A percentile compares a stretch with the other conserved stretches of the same genome.
Conservation (phyloP, 106 monocot genomes). For the Allium fistulosum region DNA sequence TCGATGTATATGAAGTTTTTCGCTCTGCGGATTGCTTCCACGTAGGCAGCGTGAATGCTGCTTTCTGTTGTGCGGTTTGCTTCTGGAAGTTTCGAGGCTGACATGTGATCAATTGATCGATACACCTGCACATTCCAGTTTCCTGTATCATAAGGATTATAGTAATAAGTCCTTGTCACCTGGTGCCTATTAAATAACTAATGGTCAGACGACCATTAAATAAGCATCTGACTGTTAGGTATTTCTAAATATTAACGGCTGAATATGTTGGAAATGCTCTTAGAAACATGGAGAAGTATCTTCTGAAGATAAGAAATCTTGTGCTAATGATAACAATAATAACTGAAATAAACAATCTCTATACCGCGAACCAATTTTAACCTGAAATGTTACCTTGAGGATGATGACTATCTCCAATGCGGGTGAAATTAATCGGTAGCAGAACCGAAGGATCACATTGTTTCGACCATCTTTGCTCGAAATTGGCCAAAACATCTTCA, state of each 20-base stretch:
- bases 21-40: constrained; percentile 38
- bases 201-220: too few relatives aligned
- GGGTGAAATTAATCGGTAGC: background rate
- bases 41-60: constrained; percentile 48
- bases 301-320: too few relatives aligned
- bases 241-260: too few relatives aligned
- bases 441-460: constrained; percentile 27
- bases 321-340: too few relatives aligned
- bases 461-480: constrained; percentile 43
- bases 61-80: constrained; percentile 1
- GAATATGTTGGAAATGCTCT: too few relatives aligned
- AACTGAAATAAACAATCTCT: too few relatives aligned
- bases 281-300: too few relatives aligned
- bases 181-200: too few relatives aligned
- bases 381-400: background rate
- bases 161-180: too few relatives aligned
- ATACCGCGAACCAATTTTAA: too few relatives aligned
- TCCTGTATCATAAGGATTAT: background rate
- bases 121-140: constrained; percentile 33
- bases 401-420: background rate
- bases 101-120: constrained; percentile 39
- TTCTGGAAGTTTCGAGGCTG: background rate
- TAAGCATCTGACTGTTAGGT: too few relatives aligned
- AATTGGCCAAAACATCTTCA: constrained; percentile 34
- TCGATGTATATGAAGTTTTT: constrained; percentile 51